These are phyloP conservation scores for Wickerhamomyces sp. DNA, from an alignment of 1,139 yeast species.

Conservation along the genomic window DNA sequence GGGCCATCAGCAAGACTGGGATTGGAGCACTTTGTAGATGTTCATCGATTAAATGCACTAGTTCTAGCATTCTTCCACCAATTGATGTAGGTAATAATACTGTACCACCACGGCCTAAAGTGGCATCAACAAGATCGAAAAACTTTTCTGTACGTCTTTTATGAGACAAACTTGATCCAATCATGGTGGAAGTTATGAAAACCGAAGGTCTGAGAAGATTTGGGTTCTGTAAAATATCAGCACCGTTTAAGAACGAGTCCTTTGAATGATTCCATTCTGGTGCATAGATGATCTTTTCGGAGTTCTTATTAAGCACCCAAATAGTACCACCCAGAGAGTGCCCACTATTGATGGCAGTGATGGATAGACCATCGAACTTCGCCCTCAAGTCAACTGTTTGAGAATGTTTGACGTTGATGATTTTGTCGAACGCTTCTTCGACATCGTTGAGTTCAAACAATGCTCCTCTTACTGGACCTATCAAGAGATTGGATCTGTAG, in stretches of 20 bases:
- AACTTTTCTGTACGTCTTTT: conserved; percentile 63
- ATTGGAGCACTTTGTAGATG: conserved; percentile 35
- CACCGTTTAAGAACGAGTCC: conserved; percentile 78
- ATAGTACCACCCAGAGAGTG: conserved; percentile 83
- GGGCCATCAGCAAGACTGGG: conserved; percentile 73
- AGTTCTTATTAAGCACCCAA: conserved; percentile 73
- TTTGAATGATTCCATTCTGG: conserved; percentile 95
- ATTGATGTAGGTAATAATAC: conserved; percentile 79
- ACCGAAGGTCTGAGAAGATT: conserved; percentile 79
- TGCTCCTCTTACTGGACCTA: conserved; percentile 69
- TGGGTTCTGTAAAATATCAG: conserved; percentile 65
- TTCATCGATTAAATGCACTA: conserved; percentile 64
- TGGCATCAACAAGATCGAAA: conserved; percentile 57
- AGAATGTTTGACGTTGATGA: conserved; percentile 68
- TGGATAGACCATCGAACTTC: conserved; percentile 55
- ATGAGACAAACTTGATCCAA: conserved; percentile 65
- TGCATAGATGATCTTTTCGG: conserved; percentile 80
- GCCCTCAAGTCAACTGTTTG: conserved; percentile 63
- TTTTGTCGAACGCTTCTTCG: conserved; percentile 71
- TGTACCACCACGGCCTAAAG: conserved; percentile 68
- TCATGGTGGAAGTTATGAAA: conserved; percentile 69
- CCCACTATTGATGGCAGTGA: conserved; percentile 90
- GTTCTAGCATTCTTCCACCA: conserved; percentile 80
- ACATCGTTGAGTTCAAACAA: conserved; percentile 67
- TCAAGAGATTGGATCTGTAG: conserved; percentile 64